Evolutionary conservation across 2,329 filamentous ascomycete species (phyloP), one percentile per base, ranked within the genome.

Genomic region (Zymoseptoria crescenta): DNA sequence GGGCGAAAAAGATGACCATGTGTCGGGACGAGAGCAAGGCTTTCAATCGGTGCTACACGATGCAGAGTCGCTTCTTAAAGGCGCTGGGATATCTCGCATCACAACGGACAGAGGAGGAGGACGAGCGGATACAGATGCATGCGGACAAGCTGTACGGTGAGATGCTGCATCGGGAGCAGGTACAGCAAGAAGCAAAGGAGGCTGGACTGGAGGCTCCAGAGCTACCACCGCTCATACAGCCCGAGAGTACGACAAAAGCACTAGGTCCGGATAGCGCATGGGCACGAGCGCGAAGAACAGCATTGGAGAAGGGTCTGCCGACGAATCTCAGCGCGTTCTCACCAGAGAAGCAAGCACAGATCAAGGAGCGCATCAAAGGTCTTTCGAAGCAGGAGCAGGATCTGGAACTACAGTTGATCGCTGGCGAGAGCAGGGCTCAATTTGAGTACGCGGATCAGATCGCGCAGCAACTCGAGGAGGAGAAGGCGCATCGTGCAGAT

Each of bases 81-180:
- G 91, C 92, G 1, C 77, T 99, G 19, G 94, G 94, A 4, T 97
- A 96, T 72, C 82, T 95, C 7, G 84, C 83, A 27, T 78, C 83
- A 62, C 83, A 87, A 51, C 83, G 86, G 21, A 78, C 86, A 8
- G 76, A 81, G 0, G 81, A 86, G 29, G 81, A 89, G 55, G 89
- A 96, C 68, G 92, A 96, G 73, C 84, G 87, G 66, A 77, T 99
- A 62, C 94, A 97, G 75, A 90, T 97, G 87, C 92, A 96, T 73
- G 93, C 93, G 60, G 94, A 99, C 76, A 84, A 84, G 63, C 80
- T 99, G 49, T 99, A 91, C 74, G 88, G 93, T 69, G 85, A 88
- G 67, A 91, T 97, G 86, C 75, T 96, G 45, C 82, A 84, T 62
- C 91, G 96, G 72, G 93, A 99, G 74, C 80, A 79, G 20, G 83